Conservation (phyloP, 2,329 filamentous ascomycete species). For the Monosporascus sp. region DNA sequence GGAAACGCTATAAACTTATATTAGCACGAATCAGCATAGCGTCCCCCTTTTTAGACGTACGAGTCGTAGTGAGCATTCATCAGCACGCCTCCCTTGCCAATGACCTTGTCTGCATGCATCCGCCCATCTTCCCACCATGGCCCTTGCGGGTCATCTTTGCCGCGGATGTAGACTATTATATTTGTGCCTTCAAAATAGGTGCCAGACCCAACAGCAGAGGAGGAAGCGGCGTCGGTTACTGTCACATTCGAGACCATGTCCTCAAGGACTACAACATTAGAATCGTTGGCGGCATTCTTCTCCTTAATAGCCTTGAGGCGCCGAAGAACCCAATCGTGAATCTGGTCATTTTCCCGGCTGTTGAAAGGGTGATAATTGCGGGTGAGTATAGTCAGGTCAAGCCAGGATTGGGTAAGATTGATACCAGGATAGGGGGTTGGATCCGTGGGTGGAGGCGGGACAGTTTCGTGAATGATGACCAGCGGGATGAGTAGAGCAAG, state of each 20-base stretch:
- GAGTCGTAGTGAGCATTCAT: constrained; percentile 93
- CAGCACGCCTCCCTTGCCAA: constrained; percentile 69
- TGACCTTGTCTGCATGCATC: constrained; percentile 38
- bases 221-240: constrained; percentile 35
- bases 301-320: constrained; percentile 67
- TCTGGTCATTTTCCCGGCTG: constrained; percentile 72
- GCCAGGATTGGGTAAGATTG: constrained; percentile 82
- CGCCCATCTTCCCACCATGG: constrained; percentile 62
- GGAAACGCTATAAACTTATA: constrained; percentile 57
- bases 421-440: constrained; percentile 55
- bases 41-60: constrained; percentile 27
- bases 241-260: constrained; percentile 77
- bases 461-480: constrained; percentile 67
- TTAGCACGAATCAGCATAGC: constrained; percentile 9
- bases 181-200: constrained; percentile 93
- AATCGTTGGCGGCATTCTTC: constrained; percentile 45
- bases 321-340: constrained; percentile 68
- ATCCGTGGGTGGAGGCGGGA: constrained; percentile 59
- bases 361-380: constrained; percentile 82
- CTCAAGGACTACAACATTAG: constrained; percentile 65
- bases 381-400: constrained; percentile 72
- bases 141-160: constrained; percentile 65
- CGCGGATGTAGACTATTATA: constrained; percentile 85
- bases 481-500: constrained; percentile 69
- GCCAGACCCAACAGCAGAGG: constrained; percentile 29